Base-by-base conservation (phyloP, 352 stramenopile genomes). In the Phytophthora syringae region DNA sequence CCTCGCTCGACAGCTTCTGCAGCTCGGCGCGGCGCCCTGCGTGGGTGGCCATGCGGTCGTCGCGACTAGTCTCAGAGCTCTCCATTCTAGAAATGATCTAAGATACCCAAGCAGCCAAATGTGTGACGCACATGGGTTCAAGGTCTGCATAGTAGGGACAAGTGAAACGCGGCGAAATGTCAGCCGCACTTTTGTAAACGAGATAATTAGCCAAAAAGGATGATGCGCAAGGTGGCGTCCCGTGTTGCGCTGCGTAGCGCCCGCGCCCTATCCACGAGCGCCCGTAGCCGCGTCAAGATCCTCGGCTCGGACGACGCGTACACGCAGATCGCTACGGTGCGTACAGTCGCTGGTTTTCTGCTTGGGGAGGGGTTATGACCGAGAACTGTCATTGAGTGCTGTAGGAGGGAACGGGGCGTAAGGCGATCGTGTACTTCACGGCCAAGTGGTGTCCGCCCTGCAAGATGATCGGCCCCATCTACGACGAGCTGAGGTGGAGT, bases 381-480 rank as follows among this genome's bases (percentile, higher is more conserved):
- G 25, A 15, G 40, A 58, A 20, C 36, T 16, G n/a, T 49, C 24
- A 34, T 25, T 34, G 24, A 43, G 13, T 57, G 2, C 6, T 63
- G 39, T 47, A 93, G 86, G 54, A 85, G 25, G 86, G 84, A 43
- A 86, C 67, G 16, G 82, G 73, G 7, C 71, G 79, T 59, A 93
- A 93, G 55, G 69, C 84, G 10, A 82, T 97, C 44, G 88, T 97
- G 45, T 96, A 97, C 74, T 97, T 97, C 60, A 95, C 83, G 40
- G 89, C 90, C 22, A 89, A 86, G 70, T 97, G 90, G 90, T 97
- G 90, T 52, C 82, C 84, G n/a, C 90, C 90, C 10, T 97, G 90
- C 85, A 97, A 97, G 72, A 87, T 95, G 71, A 96, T 97, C 60
- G 86, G 81, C 7, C 90, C 90, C 9, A 90, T 94, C 60, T 96